Conservation (phyloP, 768 basidiomycete genomes). For the Lentinula lateritia region DNA sequence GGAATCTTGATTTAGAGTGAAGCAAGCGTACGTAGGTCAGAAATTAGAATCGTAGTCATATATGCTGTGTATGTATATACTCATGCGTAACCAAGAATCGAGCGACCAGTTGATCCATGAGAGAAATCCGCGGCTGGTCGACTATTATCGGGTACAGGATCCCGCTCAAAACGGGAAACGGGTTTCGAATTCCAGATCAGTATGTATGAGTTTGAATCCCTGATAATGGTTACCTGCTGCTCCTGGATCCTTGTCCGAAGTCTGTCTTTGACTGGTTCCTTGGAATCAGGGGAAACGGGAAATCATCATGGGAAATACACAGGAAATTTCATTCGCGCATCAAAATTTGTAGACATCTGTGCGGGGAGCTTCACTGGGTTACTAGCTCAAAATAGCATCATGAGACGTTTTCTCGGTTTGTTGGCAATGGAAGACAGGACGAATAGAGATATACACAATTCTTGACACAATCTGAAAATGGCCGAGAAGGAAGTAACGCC, state of each 20-base stretch:
- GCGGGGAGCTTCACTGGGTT: background rate
- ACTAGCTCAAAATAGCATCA: conserved; percentile 2
- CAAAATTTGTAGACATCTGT: background rate
- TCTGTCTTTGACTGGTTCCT: background rate
- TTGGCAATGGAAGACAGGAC: background rate
- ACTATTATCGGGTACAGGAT: background rate
- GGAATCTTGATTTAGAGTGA: too few relatives aligned
- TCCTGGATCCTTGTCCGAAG: too few relatives aligned
- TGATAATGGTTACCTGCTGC: background rate
- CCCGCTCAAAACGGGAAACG: background rate
- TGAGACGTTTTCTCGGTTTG: background rate
- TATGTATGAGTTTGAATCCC: background rate
- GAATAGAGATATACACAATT: background rate
- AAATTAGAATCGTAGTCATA: background rate
- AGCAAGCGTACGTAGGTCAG: background rate
- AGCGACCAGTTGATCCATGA: background rate
- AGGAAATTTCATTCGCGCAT: background rate
- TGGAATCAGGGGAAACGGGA: background rate
- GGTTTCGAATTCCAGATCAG: background rate
- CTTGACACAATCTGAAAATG: conserved; percentile 6
- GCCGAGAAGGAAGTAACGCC: conserved; percentile 6
- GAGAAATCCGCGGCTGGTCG: background rate
- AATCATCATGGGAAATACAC: background rate
- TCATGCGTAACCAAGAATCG: background rate
- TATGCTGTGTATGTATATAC: background rate